phyloP scores from a whole-genome alignment of 495 filamentous ascomycete genomes.

The Chaetomium fimeti region DNA sequence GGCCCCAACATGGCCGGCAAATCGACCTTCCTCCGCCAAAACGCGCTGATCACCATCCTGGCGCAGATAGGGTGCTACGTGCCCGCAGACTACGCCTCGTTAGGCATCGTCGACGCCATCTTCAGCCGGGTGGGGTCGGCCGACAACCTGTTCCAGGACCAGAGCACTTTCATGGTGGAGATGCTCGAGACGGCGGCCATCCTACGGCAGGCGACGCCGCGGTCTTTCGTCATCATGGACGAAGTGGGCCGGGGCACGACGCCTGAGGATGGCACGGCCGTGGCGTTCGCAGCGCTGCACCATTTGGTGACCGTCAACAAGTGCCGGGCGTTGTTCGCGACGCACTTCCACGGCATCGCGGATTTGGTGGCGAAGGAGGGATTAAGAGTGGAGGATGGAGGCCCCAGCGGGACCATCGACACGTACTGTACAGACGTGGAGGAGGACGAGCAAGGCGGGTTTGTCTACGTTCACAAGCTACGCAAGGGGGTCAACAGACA shows the following conservation, averaged over 20 bases:
- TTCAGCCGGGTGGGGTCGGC: slow-evolving; percentile 91
- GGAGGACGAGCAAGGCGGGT: slow-evolving; percentile 62
- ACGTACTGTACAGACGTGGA: slow-evolving; percentile 89
- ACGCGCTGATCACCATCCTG: slow-evolving; percentile 88
- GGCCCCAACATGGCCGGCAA: slow-evolving; percentile 99
- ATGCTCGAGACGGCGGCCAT: slow-evolving; percentile 77
- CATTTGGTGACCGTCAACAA: slow-evolving; percentile 74
- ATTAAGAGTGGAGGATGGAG: slow-evolving; percentile 43
- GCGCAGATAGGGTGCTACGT: slow-evolving; percentile 92
- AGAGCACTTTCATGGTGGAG: slow-evolving; percentile 94
- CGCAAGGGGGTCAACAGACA: slow-evolving; percentile 77
- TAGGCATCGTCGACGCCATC: slow-evolving; percentile 87
- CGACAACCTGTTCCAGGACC: slow-evolving; percentile 86
- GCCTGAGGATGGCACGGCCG: slow-evolving; percentile 82
- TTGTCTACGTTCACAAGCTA: slow-evolving; percentile 83
- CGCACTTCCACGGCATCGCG: slow-evolving; percentile 84
- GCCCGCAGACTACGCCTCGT: slow-evolving; percentile 76
- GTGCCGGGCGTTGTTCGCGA: slow-evolving; percentile 85
- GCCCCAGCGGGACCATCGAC: slow-evolving; percentile 56
- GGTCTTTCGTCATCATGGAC: slow-evolving; percentile 97
- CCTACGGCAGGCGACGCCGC: slow-evolving; percentile 60
- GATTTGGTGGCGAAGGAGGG: slow-evolving; percentile 58
- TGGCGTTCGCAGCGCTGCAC: slow-evolving; percentile 83
- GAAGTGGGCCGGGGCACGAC: slow-evolving; percentile 94
- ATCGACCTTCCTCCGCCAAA: slow-evolving; percentile 90